Conservation (phyloP, 768 basidiomycete species). For the Pleurotus citrinopileatus region DNA sequence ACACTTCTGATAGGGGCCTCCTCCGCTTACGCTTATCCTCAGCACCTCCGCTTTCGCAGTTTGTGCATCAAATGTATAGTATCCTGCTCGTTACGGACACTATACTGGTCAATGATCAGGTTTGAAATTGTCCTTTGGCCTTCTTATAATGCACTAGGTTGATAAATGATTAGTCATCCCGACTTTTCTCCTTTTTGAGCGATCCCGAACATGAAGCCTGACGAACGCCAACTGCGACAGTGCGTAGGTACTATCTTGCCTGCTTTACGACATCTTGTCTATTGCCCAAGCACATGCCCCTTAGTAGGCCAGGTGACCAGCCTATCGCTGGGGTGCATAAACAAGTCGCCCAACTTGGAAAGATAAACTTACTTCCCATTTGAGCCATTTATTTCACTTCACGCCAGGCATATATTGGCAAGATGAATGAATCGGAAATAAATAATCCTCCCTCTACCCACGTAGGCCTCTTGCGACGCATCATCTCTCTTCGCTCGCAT, state of each 20-base stretch:
- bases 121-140: too few relatives aligned
- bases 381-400: conserved; percentile 16
- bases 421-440: not conserved
- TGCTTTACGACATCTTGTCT: too few relatives aligned
- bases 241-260: too few relatives aligned
- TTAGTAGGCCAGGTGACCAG: not conserved
- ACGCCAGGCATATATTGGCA: not conserved
- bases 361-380: conserved; percentile 38
- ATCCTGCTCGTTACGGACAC: too few relatives aligned
- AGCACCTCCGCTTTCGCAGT: too few relatives aligned
- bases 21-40: too few relatives aligned
- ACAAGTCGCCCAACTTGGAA: conserved; percentile 44
- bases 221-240: too few relatives aligned
- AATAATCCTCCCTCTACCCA: too few relatives aligned
- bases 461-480: not conserved
- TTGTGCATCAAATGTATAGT: too few relatives aligned
- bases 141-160: too few relatives aligned
- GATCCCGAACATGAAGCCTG: not conserved
- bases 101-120: too few relatives aligned
- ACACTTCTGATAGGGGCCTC: not conserved
- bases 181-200: not conserved
- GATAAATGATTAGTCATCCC: not conserved
- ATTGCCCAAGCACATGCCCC: too few relatives aligned
- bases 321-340: conserved; percentile 26
- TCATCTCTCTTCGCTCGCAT: not conserved